Base-by-base conservation (phyloP, 176 grass and related monocot genomes). In the Eleusine indica region DNA sequence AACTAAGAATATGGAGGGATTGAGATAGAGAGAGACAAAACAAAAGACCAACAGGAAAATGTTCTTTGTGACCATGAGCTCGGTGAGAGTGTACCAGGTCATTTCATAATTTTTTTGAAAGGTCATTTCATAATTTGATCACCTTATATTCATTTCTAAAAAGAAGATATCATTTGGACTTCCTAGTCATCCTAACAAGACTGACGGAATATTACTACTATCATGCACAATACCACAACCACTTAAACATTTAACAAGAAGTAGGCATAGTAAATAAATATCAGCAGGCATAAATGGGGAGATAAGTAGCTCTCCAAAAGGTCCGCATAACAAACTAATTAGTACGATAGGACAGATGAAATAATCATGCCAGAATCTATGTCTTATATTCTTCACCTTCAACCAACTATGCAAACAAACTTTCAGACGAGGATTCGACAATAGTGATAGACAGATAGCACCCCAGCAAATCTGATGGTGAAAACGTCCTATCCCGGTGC, bases 121-220 rank as follows among this genome's bases (percentile, higher is more conserved):
- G 14, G 42, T 3, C 9, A 72, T 14, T 25, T 15, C 25, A 46
- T 29, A 11, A 49, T 71, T 39, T 49, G 29, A 35, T 47, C 75
- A 52, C 25, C 54, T 60, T 82, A 29, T 53, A 71, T 69, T 61
- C 41, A 40, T 70, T 21, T 87, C n/a, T 62, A 69, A 32, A 81
- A 81, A 68, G 7, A 67, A 82, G 30, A 21, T 83, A 44, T 21
- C 69, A 56, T 17, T 37, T 35, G 4, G 70, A 30, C 13, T 60
- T 42, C 29, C 17, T 71, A 63, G 19, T 58, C 48, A 68, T 16
- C 18, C 13, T 21, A 54, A 66, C 9, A 52, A 29, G 42, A 70
- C 35, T 35, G 28, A 44, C 2, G 48, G 1, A 61, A 57, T 67
- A 63, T 38, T 18, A 80, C 5, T 66, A 75, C 6, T 25, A 6